These are phyloP conservation scores for Pseudomassariella vexata DNA, from an alignment of 2,329 filamentous ascomycete genomes.

Conservation along the genomic window DNA sequence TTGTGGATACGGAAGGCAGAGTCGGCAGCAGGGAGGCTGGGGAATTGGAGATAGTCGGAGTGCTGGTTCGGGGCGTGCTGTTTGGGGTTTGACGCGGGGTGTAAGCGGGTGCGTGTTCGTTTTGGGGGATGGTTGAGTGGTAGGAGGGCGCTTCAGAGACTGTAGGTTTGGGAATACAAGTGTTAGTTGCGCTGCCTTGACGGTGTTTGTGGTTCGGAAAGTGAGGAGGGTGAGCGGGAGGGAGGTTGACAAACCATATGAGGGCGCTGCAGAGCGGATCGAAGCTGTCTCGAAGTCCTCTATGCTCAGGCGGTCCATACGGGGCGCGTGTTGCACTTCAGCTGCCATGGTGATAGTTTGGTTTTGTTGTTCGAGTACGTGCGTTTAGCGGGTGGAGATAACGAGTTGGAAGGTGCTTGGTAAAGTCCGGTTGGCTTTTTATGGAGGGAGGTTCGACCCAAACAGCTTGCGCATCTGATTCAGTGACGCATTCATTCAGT, in stretches of 20 bases:
- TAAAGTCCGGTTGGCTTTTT: too few relatives aligned
- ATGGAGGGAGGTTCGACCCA: slow-evolving; percentile 9
- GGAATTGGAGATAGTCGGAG: slow-evolving; percentile 11
- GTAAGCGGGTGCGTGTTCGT: slow-evolving; percentile 47
- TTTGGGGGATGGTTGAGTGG: slow-evolving; percentile 45
- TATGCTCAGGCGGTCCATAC: slow-evolving; percentile 23
- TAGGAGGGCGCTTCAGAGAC: slow-evolving; percentile 62
- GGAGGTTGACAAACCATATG: slow-evolving; percentile 42
- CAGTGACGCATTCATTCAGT: too few relatives aligned
- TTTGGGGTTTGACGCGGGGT: slow-evolving; percentile 28
- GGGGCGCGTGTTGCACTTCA: slow-evolving; percentile 18
- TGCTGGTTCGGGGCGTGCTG: slow-evolving; percentile 9
- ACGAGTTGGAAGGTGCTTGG: too few relatives aligned
- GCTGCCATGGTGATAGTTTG: slow-evolving; percentile 19
- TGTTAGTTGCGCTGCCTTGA: not conserved
- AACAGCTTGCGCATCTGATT: slow-evolving; percentile 14
- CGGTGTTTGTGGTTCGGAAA: not conserved
- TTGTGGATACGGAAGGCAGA: slow-evolving; percentile 25
- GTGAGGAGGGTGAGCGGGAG: not conserved
- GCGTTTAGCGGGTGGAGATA: slow-evolving; percentile 9
- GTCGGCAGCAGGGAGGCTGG: slow-evolving; percentile 24
- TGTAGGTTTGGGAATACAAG: too few relatives aligned
- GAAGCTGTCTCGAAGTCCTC: slow-evolving; percentile 64
- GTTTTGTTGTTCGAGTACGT: not conserved
- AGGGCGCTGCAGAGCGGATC: slow-evolving; percentile 61